Evolutionary conservation across 768 basidiomycete genomes (phyloP), one percentile per base, ranked within the genome.

Genomic region (Boletus insuetus): DNA sequence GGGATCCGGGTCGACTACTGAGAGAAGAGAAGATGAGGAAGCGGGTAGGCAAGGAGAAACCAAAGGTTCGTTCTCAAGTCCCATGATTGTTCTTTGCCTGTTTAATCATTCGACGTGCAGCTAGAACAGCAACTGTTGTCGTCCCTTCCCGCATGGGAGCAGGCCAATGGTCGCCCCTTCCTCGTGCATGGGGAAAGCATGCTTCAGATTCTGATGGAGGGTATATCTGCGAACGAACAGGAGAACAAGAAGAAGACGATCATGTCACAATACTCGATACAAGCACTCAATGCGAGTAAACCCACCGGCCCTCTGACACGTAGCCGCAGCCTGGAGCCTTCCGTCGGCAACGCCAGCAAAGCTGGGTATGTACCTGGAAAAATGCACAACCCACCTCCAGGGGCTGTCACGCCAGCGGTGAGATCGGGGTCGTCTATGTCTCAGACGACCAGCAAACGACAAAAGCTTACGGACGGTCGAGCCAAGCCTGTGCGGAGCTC

Each of bases 21-120:
- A 81, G 92, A 55, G 96, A 99, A 72, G 96, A 98, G 76, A 97
- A 97, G 79, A 93, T 96, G 87, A 81, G 96, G 51, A 98, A 98
- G 70, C 79, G 95, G 29, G 94, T 99, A 14, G 80, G 79, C 53
- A 90, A 91, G 68, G 89, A 96, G 74, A 98, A 97, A 66, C 96
- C 96, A 26, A 82, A 89, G 67, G 96, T 97, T 67, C 74, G 46
- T 48, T 42, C 19, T 37, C 26, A 8, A 22, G 2, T 19, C 11
- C 26, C 2, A 22, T 7, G 0, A 14, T 22, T 14, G 24, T 54
- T 32, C 7, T 29, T 42, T 26, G 9, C 14, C 34, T 45, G 10
- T 46, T 35, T 52, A 47, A 49, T 35, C 24, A 29, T 41, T 47
- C 19, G 64, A 93, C 89, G 24, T 39, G 17, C 60, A 98, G 95